phyloP scores from a whole-genome alignment of 2,329 filamentous ascomycete genomes.

The Metarhizium anisopliae region DNA sequence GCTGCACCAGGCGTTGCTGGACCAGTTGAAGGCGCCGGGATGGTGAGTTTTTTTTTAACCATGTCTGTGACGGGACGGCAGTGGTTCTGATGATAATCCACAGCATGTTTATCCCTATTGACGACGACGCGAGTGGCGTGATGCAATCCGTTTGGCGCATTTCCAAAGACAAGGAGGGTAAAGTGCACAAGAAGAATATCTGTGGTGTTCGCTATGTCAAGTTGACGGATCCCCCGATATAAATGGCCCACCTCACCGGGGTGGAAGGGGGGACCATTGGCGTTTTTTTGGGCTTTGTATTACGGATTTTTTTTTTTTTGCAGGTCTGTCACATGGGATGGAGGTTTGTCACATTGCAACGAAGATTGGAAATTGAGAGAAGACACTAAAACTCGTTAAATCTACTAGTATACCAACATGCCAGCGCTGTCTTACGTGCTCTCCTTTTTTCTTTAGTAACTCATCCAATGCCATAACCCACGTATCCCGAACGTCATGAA shows the following conservation, averaged over 20 bases:
- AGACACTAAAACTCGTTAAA: neutral
- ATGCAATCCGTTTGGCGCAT: slow-evolving; percentile 65
- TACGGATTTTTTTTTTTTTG: no score
- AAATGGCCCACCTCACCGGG: neutral
- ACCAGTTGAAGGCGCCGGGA: slow-evolving; percentile 72
- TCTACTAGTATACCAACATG: neutral
- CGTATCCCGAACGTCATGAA: no score
- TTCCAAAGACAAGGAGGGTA: slow-evolving; percentile 60
- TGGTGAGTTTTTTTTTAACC: slow-evolving; percentile 29
- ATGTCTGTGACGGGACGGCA: neutral
- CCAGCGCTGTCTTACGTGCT: neutral
- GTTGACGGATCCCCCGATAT: slow-evolving; percentile 56
- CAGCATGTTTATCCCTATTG: slow-evolving; percentile 70
- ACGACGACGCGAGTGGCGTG: slow-evolving; percentile 36
- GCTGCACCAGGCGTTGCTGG: slow-evolving; percentile 62
- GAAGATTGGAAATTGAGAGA: neutral
- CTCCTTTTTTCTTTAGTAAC: no score
- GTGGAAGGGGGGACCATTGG: no score
- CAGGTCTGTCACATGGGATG: neutral
- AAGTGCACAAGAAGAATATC: slow-evolving; percentile 49
- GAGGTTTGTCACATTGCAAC: neutral
- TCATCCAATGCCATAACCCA: no score
- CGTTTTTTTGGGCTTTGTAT: no score
- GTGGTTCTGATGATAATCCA: no score
- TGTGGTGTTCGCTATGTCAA: slow-evolving; percentile 72